Percentiles rank a stretch among this genome's conserved stretches.
Conservation (phyloP, 108 stramenopile genomes). For the Stephanodiscus minutulus region DNA sequence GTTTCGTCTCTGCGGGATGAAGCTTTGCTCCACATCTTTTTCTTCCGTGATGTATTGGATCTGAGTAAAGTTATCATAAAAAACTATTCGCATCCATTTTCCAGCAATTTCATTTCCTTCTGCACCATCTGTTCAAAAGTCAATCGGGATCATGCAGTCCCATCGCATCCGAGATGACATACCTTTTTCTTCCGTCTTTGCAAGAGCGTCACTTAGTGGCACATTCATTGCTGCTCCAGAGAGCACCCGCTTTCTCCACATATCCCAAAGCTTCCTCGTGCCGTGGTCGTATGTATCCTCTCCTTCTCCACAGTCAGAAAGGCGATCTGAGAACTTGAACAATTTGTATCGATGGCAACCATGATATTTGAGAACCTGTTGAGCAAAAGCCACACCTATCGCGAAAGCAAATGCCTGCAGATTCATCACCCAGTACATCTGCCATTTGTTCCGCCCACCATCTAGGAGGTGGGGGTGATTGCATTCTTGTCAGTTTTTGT, state of each 20-base stretch:
- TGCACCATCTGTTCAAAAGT: background rate
- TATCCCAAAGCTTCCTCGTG: constrained; percentile 18
- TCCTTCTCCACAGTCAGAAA: background rate
- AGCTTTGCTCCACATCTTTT: background rate
- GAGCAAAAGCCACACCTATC: constrained; percentile 21
- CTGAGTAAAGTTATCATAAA: background rate
- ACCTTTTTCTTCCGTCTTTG: constrained; percentile 11
- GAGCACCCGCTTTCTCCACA: constrained; percentile 9
- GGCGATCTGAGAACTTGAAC: constrained; percentile 14
- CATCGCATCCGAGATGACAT: background rate
- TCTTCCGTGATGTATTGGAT: background rate
- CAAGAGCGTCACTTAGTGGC: background rate
- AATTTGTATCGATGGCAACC: constrained; percentile 22
- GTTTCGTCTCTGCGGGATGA: background rate
- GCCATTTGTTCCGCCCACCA: constrained; percentile 25
- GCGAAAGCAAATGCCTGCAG: constrained; percentile 21
- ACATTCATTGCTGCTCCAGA: background rate
- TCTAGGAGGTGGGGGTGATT: constrained; percentile 16
- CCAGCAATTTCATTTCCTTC: constrained; percentile 11
- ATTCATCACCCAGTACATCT: constrained; percentile 14
- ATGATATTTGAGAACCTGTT: constrained; percentile 27
- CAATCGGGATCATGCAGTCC: background rate
- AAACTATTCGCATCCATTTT: constrained; percentile 2
- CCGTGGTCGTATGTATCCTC: constrained; percentile 1
- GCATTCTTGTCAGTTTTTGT: constrained; percentile 4